These are phyloP conservation scores for Mortierella sp. DNA, from an alignment of 371 early-diverging fungal genomes.

Conservation along the genomic window DNA sequence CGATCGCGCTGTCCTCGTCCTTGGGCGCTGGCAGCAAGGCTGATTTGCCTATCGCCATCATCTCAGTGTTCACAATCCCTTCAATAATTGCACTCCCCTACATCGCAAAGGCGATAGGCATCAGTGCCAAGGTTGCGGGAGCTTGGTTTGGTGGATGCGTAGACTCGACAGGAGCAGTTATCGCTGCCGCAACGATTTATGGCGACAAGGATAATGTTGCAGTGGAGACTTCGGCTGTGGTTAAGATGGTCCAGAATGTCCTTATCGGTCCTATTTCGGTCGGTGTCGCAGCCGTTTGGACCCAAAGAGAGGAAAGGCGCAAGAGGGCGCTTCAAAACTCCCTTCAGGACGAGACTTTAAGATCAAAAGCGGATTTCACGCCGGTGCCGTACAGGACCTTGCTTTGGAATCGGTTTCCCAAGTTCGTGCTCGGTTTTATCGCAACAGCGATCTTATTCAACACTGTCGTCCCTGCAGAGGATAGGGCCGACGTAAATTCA, in stretches of 20 bases:
- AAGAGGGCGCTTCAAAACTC: conserved; percentile 28
- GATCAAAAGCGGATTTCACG: conserved; percentile 27
- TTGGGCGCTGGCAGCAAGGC: conserved; percentile 70
- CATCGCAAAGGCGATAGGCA: conserved; percentile 59
- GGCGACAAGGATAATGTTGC: conserved; percentile 59
- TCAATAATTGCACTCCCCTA: conserved; percentile 73
- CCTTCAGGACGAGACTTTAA: conserved; percentile 29
- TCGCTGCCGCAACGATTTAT: conserved; percentile 72
- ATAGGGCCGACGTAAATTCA: conserved; percentile 58
- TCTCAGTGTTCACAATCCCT: conserved; percentile 73
- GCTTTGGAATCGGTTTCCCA: conserved; percentile 71
- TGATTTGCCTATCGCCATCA: conserved; percentile 72
- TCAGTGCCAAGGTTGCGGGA: conserved; percentile 64
- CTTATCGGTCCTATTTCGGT: conserved; percentile 72
- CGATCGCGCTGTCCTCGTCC: conserved; percentile 68
- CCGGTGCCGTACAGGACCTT: conserved; percentile 52
- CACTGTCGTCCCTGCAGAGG: conserved; percentile 58
- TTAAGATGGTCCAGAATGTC: conserved; percentile 75
- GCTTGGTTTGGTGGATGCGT: conserved; percentile 78
- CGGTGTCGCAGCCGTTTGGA: conserved; percentile 68
- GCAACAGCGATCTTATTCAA: conserved; percentile 70
- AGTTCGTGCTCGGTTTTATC: conserved; percentile 72
- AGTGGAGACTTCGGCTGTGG: conserved; percentile 68
- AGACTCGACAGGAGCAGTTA: conserved; percentile 75
- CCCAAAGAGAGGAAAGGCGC: conserved; percentile 61